phyloP scores from a whole-genome alignment of 176 grass and related monocot species.

The Carex parvula region DNA sequence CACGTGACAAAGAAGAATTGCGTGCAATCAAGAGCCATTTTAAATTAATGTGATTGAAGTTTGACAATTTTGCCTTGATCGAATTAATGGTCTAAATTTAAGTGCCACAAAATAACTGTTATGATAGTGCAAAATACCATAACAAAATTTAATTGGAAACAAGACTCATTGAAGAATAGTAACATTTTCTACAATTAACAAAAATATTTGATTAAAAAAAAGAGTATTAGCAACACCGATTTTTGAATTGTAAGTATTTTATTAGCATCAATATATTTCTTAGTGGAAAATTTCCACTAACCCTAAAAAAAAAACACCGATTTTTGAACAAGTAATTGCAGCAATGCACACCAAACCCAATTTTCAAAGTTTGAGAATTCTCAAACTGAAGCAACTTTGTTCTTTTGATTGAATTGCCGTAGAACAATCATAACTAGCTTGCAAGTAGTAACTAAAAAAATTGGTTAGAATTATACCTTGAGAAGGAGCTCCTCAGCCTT shows the following conservation, averaged over 20 bases:
- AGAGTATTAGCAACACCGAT: background rate
- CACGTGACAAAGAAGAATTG: no score
- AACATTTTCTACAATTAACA: background rate
- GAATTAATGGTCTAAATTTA: no score
- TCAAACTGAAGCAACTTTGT: background rate
- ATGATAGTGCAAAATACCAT: no score
- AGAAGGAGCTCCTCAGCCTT: conserved; percentile 74
- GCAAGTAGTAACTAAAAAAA: conserved; percentile 1
- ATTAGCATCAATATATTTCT: no score
- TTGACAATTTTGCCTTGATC: no score
- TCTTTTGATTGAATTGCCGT: background rate
- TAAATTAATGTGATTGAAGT: no score
- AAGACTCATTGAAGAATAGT: background rate
- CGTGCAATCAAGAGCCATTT: no score
- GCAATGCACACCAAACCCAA: background rate
- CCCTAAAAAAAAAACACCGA: background rate
- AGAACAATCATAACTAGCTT: conserved; percentile 1
- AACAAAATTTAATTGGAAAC: no score
- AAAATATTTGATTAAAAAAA: background rate
- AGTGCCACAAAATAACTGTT: no score
- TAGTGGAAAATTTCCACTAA: no score
- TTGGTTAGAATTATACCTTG: conserved; percentile 41
- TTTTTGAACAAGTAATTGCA: background rate
- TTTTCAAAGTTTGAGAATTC: background rate
- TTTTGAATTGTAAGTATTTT: no score